These are phyloP conservation scores for Castanopsis chinensis DNA, from an alignment of 306 rosid species.

Conservation along the genomic window DNA sequence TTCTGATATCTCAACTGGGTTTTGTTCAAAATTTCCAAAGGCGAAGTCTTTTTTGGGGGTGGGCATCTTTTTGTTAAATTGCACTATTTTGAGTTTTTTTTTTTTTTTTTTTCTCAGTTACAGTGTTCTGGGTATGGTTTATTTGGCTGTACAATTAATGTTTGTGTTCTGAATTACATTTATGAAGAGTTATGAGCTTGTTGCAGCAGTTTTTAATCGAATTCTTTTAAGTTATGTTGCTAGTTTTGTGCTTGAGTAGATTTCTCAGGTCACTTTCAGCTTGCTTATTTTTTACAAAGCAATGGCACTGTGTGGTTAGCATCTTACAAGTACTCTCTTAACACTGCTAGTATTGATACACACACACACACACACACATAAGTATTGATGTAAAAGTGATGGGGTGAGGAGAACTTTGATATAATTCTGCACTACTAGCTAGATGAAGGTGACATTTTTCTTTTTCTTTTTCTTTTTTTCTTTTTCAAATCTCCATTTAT, in stretches of 20 bases:
- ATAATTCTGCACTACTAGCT: background rate
- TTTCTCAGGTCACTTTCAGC: background rate
- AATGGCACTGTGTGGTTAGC: background rate
- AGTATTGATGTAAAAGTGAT: too few relatives aligned
- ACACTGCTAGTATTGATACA: too few relatives aligned
- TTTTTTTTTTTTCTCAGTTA: background rate
- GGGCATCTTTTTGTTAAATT: background rate
- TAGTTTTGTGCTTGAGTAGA: too few relatives aligned
- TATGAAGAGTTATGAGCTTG: background rate
- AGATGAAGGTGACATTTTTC: background rate
- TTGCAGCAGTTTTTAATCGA: background rate
- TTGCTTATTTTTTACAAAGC: background rate
- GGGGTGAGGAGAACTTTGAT: too few relatives aligned
- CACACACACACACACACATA: too few relatives aligned
- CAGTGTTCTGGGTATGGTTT: background rate
- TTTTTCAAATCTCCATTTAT: background rate
- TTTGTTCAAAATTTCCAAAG: background rate
- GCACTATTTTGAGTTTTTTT: too few relatives aligned
- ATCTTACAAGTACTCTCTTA: too few relatives aligned
- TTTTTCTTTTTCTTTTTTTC: background rate
- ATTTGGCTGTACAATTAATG: background rate
- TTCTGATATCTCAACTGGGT: too few relatives aligned
- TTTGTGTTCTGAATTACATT: background rate
- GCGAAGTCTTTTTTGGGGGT: background rate
- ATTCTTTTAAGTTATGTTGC: too few relatives aligned